Evolutionary conservation across 352 stramenopile genomes (phyloP).

Genomic region (Globisporangium echinulatum): DNA sequence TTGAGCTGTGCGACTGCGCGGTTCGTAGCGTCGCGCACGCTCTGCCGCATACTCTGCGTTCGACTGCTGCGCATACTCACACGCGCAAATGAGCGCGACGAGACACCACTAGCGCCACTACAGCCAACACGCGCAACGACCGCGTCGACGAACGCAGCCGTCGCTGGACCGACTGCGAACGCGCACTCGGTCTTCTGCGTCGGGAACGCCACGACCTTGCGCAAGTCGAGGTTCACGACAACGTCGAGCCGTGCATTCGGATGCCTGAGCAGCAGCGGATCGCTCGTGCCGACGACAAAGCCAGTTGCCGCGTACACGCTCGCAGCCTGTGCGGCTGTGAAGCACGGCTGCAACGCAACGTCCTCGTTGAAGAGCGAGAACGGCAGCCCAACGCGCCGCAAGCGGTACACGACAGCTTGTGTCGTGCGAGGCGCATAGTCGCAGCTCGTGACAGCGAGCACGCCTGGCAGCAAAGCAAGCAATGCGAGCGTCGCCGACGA

Average conservation of each 20-base stretch:
- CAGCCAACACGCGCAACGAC: constrained; percentile 25
- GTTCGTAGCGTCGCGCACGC: not conserved
- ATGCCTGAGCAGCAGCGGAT: constrained; percentile 44
- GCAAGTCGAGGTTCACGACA: constrained; percentile 56
- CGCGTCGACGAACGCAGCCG: constrained; percentile 24
- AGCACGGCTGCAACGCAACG: constrained; percentile 50
- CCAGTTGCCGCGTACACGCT: constrained; percentile 24
- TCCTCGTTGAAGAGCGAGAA: constrained; percentile 28
- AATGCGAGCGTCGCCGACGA: constrained; percentile 46
- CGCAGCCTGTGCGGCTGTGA: constrained; percentile 23
- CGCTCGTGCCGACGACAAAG: constrained; percentile 52
- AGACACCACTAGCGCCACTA: constrained; percentile 12
- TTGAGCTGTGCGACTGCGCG: not conserved
- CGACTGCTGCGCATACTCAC: not conserved
- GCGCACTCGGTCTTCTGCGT: constrained; percentile 43
- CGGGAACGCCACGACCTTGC: constrained; percentile 40
- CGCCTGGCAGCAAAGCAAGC: constrained; percentile 42
- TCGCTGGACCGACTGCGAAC: constrained; percentile 43
- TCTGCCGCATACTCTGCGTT: not conserved
- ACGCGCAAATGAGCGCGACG: not conserved
- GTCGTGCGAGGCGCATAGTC: constrained; percentile 32
- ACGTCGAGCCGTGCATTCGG: constrained; percentile 42
- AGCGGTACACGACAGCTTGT: constrained; percentile 33
- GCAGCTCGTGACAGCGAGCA: constrained; percentile 24
- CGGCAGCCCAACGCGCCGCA: constrained; percentile 37